Evolutionary conservation across 2,329 filamentous ascomycete species (phyloP), one percentile per base, ranked within the genome.

Genomic region (Xylariaceae sp.): DNA sequence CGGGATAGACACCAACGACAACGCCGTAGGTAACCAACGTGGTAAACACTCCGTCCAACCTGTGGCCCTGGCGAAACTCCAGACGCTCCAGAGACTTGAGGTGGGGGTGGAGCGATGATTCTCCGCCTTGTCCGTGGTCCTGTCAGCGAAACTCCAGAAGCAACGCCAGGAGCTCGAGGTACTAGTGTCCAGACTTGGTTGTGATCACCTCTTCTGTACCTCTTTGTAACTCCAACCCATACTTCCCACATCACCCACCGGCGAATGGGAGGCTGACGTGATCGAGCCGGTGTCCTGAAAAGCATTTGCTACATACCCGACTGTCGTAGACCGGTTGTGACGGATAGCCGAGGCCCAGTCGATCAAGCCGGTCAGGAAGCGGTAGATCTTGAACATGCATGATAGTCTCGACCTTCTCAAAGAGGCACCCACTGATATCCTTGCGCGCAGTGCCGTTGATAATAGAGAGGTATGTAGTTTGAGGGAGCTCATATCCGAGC

Each of bases 91-190:
- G n/a, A 45, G 43, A 8, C 35, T 54, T 46, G 29, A 51, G 50
- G 52, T 47, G 55, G 58, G 58, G 58, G 8, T 58, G 55, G 52
- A 55, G 54, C 57, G 55, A 60, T 53, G 58, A 55, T 58, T 27
- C 52, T 60, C 55, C 58, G 55, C 53, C 58, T 54, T 54, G 53
- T 52, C 44, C 46, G 48, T 43, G 50, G 47, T 47, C 31, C 52
- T 51, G 57, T 60, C 50, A 60, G 57, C 51, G 57, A 58, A 52
- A 55, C 55, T 53, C 50, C 55, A 53, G 32, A 51, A 53, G 43
- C 40, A 46, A 49, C 47, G 46, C 57, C 50, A 48, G 43, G 42
- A 47, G 6, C 49, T 46, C 53, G 47, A 47, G 35, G 53, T 35
- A 48, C 52, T 55, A 60, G 52, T 55, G 48, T 52, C 40, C 29